These are phyloP conservation scores for Adiantum capillusveneris DNA, from an alignment of 75 land plant species.

Conservation along the genomic window DNA sequence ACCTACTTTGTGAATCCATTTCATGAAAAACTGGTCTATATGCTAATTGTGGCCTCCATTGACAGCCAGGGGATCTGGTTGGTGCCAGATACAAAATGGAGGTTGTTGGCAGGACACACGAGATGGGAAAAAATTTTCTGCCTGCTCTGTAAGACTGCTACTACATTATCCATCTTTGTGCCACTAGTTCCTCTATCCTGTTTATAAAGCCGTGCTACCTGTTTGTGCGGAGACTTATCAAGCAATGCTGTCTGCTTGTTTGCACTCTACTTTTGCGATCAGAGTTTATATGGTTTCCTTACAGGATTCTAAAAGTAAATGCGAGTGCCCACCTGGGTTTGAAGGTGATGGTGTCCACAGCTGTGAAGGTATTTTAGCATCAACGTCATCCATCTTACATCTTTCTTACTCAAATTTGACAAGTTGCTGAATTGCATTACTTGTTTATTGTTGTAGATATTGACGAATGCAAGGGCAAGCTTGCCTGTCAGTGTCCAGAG, in stretches of 20 bases:
- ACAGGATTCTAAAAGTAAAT: constrained; percentile 21
- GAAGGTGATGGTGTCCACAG: constrained; percentile 22
- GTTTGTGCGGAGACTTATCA: too few relatives aligned
- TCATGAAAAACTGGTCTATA: too few relatives aligned
- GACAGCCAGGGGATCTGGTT: constrained; percentile 18
- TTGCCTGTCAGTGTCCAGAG: constrained; percentile 26
- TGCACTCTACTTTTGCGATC: too few relatives aligned
- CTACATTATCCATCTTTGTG: too few relatives aligned
- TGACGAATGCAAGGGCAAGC: constrained; percentile 17
- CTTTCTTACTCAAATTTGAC: too few relatives aligned
- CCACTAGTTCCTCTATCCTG: too few relatives aligned
- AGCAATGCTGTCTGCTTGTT: too few relatives aligned
- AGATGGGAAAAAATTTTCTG: constrained; percentile 15
- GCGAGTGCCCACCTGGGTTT: constrained; percentile 26
- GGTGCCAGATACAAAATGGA: constrained; percentile 27
- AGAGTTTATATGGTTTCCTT: too few relatives aligned
- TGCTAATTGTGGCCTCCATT: too few relatives aligned
- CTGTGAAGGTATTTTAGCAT: constrained; percentile 21
- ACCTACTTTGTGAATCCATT: neutral
- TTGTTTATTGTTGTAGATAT: constrained; percentile 20
- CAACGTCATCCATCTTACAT: too few relatives aligned
- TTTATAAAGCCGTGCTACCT: too few relatives aligned
- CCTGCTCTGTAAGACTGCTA: constrained; percentile 16
- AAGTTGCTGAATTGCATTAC: too few relatives aligned
- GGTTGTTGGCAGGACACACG: constrained; percentile 27